Base-by-base conservation (phyloP, 2,329 filamentous ascomycete species). In the Aureobasidium sp. region DNA sequence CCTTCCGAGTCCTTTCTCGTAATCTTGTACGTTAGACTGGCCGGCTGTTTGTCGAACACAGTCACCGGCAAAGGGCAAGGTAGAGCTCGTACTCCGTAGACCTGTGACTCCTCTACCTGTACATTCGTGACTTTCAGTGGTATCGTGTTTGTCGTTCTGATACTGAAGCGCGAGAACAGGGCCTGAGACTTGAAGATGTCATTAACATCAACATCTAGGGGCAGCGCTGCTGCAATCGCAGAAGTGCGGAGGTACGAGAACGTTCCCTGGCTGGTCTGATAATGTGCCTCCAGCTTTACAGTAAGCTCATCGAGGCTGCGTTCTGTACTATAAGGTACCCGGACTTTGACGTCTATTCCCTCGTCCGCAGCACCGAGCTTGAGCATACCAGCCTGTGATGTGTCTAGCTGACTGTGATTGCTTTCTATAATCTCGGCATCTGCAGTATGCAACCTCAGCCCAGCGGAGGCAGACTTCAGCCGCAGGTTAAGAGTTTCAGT, bases 181-280 rank as follows among this genome's bases (percentile, higher is more conserved):
- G 85, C 81, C 8, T 86, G 78, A 65, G 90, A 85, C 71, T 96
- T 96, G 78, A 97, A 97, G 32, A 95, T 85, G 68, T 99, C 94
- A 69, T 97, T 92, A 6, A 99, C 94, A 66, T 97, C 97, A 65
- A 99, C 94, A 3, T 93, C 92, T 3, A 99, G 80, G 0, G 91
- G 90, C 5, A 99, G 79, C 1, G 88, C 83, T 1, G 94, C 87
- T 3, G 86, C 82, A 25, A 95, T 80, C 3, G 80, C 83, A 25
- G 83, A 82, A 8, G 81, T 79, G 16, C 82, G 83, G 16, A 84
- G 81, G 70, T 87, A 88, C 25, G 60, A 66, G 57, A 69, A 72
- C 11, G 54, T 58, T 2, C 68, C 70, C 13, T 65, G 36, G 3
- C 52, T 10, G 7, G 70, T 72, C 4, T 57, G 54, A 48, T 73